Conservation (phyloP, 768 basidiomycete genomes). For the Serendipita vermifera region DNA sequence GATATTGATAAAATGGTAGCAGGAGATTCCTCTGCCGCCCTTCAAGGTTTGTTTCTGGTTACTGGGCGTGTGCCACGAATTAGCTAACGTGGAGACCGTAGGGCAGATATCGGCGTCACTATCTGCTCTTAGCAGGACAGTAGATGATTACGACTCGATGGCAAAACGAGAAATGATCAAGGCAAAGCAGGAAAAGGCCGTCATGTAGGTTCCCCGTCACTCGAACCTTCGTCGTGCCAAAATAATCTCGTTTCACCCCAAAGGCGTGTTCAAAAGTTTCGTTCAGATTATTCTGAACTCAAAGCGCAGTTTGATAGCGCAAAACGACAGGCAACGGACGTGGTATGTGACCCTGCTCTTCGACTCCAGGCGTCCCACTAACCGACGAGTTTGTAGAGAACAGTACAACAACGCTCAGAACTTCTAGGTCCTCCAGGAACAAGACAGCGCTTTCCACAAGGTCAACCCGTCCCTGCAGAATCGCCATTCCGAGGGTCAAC, state of each 20-base stretch:
- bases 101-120: constrained; percentile 97
- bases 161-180: constrained; percentile 92
- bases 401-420: constrained; percentile 9
- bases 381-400: constrained; percentile 8
- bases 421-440: constrained; percentile 11
- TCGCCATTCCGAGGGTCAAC: constrained; percentile 60
- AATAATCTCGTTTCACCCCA: background rate
- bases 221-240: background rate
- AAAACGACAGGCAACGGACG: constrained; percentile 45
- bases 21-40: constrained; percentile 67
- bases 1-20: constrained; percentile 73
- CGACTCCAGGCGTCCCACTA: background rate
- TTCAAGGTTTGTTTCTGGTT: constrained; percentile 51
- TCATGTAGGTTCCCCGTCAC: constrained; percentile 43
- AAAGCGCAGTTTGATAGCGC: constrained; percentile 68
- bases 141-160: constrained; percentile 97
- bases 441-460: background rate
- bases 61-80: constrained; percentile 13
- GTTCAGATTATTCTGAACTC: constrained; percentile 72
- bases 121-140: constrained; percentile 84
- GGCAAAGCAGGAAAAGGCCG: constrained; percentile 91
- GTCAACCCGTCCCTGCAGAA: constrained; percentile 40
- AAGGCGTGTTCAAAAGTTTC: constrained; percentile 69
- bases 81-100: constrained; percentile 28
- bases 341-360: constrained; percentile 26